Percentiles rank a stretch among this genome's conserved stretches.
These are phyloP conservation scores for Neurospora africana DNA, from an alignment of 495 filamentous ascomycete genomes.

Conservation along the genomic window DNA sequence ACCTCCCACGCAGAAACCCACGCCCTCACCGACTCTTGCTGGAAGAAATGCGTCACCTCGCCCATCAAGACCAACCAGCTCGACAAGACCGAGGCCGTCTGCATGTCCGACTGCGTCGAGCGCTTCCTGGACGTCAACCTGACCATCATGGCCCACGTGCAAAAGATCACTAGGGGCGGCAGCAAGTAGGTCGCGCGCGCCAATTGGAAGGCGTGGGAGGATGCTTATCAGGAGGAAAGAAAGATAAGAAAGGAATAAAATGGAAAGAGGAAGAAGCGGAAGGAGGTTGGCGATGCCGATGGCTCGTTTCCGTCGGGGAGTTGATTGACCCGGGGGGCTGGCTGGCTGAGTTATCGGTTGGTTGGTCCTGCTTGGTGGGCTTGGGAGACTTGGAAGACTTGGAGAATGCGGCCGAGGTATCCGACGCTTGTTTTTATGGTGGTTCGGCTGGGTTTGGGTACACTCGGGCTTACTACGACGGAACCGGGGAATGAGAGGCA, in stretches of 20 bases:
- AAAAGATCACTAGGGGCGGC: slow-evolving; percentile 21
- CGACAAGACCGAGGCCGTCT: slow-evolving; percentile 65
- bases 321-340: background rate
- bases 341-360: background rate
- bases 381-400: background rate
- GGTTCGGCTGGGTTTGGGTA: background rate
- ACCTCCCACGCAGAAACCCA: slow-evolving; percentile 32
- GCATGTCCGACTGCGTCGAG: slow-evolving; percentile 84
- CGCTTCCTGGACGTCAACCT: slow-evolving; percentile 84
- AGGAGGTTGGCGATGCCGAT: background rate
- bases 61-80: slow-evolving; percentile 52
- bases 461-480: background rate
- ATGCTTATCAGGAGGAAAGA: background rate
- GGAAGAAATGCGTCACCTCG: slow-evolving; percentile 72
- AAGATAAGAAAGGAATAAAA: background rate
- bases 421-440: background rate
- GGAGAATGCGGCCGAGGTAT: background rate
- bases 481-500: background rate
- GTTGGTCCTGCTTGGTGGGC: background rate
- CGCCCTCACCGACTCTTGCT: slow-evolving; percentile 78
- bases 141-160: slow-evolving; percentile 68
- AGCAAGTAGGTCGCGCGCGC: background rate
- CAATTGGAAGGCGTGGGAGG: background rate
- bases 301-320: background rate
- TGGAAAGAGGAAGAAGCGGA: background rate